Conservation (phyloP, 306 rosid genomes). For the Begonia loranthoides region DNA sequence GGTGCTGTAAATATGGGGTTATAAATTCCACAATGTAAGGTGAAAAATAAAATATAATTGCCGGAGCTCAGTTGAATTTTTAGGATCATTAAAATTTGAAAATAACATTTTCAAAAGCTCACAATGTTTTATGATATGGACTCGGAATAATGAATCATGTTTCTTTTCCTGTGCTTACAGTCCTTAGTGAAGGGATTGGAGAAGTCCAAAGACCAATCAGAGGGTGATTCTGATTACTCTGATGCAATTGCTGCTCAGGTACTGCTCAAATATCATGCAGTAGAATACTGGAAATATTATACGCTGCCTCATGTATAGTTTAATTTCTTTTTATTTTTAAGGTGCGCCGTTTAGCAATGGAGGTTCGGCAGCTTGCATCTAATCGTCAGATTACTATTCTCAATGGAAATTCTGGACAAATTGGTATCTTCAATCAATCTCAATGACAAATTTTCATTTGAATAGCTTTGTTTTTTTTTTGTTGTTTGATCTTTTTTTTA, state of each 20-base stretch:
- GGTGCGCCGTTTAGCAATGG: conserved; percentile 71
- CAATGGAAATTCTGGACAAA: conserved; percentile 51
- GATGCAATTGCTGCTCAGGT: conserved; percentile 84
- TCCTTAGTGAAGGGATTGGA: conserved; percentile 57
- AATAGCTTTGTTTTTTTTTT: no score
- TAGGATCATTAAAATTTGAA: no score
- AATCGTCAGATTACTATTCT: conserved; percentile 44
- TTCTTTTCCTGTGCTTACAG: conserved; percentile 14
- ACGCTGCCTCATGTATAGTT: no score
- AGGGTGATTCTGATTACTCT: conserved; percentile 43
- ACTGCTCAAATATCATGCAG: not conserved
- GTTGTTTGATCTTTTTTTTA: no score
- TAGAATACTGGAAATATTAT: no score
- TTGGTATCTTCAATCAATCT: conserved; percentile 21
- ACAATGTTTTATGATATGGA: no score
- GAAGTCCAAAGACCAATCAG: conserved; percentile 48
- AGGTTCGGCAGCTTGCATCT: conserved; percentile 42
- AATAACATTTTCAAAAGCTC: no score
- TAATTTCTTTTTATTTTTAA: conserved; percentile 4
- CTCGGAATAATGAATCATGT: no score
- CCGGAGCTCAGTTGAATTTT: no score
- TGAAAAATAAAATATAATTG: no score
- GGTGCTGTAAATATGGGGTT: no score
- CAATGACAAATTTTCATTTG: not conserved
- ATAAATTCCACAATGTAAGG: no score